A percentile compares a stretch with the other conserved stretches of the same genome.
Conservation (phyloP, 805 yeast species). For the Saccharomycopsis lassenensis region DNA sequence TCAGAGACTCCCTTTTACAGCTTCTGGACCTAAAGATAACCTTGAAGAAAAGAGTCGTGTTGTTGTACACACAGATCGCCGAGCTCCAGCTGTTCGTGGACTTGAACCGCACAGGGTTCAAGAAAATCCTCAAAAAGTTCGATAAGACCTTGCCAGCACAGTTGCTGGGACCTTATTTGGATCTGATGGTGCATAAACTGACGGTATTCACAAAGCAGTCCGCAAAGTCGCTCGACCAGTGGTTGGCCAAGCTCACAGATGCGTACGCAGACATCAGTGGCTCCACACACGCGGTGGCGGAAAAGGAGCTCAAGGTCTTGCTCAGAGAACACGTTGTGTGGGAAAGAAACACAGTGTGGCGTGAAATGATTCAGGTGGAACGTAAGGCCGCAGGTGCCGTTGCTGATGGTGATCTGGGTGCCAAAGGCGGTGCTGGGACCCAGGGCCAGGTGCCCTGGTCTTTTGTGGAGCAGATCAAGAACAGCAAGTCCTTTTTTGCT, state of each 20-base stretch:
- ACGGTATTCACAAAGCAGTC: conserved; percentile 45
- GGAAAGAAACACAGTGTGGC: conserved; percentile 98
- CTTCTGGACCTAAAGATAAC: conserved; percentile 35
- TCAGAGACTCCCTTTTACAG: conserved; percentile 23
- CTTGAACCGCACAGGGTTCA: conserved; percentile 78
- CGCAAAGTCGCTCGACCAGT: too few relatives aligned
- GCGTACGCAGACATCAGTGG: conserved; percentile 25
- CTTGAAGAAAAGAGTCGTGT: conserved; percentile 47
- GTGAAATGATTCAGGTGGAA: conserved; percentile 87
- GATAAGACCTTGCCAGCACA: conserved; percentile 68
- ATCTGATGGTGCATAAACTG: conserved; percentile 34
- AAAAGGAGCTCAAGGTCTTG: conserved; percentile 37
- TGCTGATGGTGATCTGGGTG: too few relatives aligned
- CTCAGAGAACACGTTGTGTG: conserved; percentile 90
- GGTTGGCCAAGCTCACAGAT: conserved; percentile 35
- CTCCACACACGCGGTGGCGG: conserved; percentile 32
- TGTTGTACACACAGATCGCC: conserved; percentile 61
- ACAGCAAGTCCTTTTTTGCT: too few relatives aligned
- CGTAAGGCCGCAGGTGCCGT: conserved; percentile 75
- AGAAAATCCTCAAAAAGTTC: conserved; percentile 83
- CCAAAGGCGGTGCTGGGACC: too few relatives aligned
- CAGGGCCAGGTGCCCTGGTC: too few relatives aligned
- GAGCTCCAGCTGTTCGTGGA: conserved; percentile 79
- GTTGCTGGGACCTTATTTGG: conserved; percentile 47
- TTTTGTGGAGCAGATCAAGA: too few relatives aligned